Base-by-base conservation (phyloP, 768 basidiomycete species). In the Xerocomellus intermedius region DNA sequence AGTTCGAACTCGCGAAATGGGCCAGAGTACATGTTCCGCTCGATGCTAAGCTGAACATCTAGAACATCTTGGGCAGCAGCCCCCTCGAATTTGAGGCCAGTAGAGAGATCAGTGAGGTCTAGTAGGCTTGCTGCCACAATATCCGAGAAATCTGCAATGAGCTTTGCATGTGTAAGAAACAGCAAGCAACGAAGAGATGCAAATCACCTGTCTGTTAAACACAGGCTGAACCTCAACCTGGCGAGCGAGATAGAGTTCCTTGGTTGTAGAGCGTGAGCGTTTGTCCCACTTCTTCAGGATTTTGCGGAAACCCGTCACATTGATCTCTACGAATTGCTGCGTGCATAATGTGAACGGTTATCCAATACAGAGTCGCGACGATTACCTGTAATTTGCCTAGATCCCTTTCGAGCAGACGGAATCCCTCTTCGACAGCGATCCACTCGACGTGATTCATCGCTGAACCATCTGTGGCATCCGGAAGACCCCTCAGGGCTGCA, bases 231-330 rank as follows among this genome's bases (percentile, higher is more conserved):
- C 91, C 61, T 99, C 97, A 2, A 99, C 95, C 69, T 98, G 97
- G 30, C 97, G 85, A 43, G 91, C 84, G 19, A 99, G 83, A 72
- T 98, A 98, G 5, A 98, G 80, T 66, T 99, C 97, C 68, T 94
- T 98, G n/a, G 91, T 98, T 21, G 87, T 85, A 2, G 91, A 94
- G 41, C 87, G 97, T 36, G 94, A 94, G 44, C 93, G 83, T 73
- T 98, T 99, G 74, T 98, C 97, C 81, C 93, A 99, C 70, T 99
- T 99, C 69, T 99, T 98, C 57, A 98, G 73, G 45, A 98, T 98
- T 71, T 98, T 98, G 42, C 95, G 84, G 70, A 98, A 98, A 4
- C 94, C 97, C 10, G 87, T 93, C 7, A 90, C 97, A 69, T 98
- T 99, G 66, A 97, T 89, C 73, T 98, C 97, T 58, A 99, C 86